Evolutionary conservation across 73 alveolate genomes (phyloP), one percentile per base, ranked within the genome.

Genomic region (Stentor roeselii): DNA sequence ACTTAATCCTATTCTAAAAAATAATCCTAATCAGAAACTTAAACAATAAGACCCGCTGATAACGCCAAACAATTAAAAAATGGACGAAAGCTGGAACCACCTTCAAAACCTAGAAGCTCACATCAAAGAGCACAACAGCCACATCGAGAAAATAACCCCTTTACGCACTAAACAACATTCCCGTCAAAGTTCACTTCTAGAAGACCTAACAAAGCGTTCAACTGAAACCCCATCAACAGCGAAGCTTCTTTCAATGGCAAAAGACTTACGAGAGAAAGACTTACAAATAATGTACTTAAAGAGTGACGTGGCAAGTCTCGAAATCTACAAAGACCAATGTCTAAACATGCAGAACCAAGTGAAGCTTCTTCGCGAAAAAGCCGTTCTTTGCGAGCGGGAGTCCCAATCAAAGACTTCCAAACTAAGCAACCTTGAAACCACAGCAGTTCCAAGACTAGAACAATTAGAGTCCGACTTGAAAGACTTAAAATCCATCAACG

Each of bases 41-140:
- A n/a, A n/a, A n/a, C n/a, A n/a, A n/a, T n/a, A n/a, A n/a, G n/a
- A n/a, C n/a, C n/a, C n/a, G n/a, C n/a, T n/a, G n/a, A n/a, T n/a
- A n/a, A n/a, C n/a, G n/a, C n/a, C n/a, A n/a, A n/a, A n/a, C n/a
- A n/a, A n/a, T 50, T 50, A 11, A 50, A 50, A 50, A 67, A 67
- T 67, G 80, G 80, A 67, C 11, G 80, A 67, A 67, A 67, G 80
- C 80, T 67, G 80, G 42, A 67, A 21, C 37, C 80, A 67, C 41
- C 41, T 67, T 27, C 80, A 67, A 34, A 67, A 67, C 80, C 80
- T 67, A 1, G 80, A 67, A 67, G 80, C 80, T n/a, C 80, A 67
- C 34, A 67, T 67, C n/a, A 67, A 67, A 67, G 80, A 67, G 80
- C 80, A 67, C 37, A 67, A 67, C 37, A 67, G 15, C 21, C 80